These are phyloP conservation scores for Danielozyma ontarioensis DNA, from an alignment of 805 yeast genomes.

Conservation along the genomic window DNA sequence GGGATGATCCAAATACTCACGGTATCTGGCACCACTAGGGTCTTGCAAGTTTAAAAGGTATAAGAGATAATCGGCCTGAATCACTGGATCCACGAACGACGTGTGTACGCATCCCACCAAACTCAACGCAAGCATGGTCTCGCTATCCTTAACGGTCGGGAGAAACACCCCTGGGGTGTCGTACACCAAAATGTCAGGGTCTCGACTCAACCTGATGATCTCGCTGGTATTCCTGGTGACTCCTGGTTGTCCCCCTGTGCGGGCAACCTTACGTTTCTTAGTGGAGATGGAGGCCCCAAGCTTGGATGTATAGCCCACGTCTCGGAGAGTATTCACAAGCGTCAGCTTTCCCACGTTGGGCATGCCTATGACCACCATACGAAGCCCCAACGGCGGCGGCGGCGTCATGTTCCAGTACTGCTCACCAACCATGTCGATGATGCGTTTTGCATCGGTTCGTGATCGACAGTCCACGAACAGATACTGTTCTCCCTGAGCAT, in stretches of 20 bases:
- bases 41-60: slow-evolving; percentile 66
- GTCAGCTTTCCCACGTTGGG: slow-evolving; percentile 98
- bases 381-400: slow-evolving; percentile 78
- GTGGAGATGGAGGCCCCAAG: slow-evolving; percentile 26
- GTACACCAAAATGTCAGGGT: slow-evolving; percentile 63
- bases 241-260: slow-evolving; percentile 86
- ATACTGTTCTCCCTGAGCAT: slow-evolving; percentile 20
- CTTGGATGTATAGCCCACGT: slow-evolving; percentile 27
- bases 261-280: slow-evolving; percentile 60
- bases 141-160: slow-evolving; percentile 61
- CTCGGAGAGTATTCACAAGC: slow-evolving; percentile 67
- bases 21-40: slow-evolving; percentile 39
- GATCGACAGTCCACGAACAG: slow-evolving; percentile 56
- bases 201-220: slow-evolving; percentile 54
- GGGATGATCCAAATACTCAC: slow-evolving; percentile 49
- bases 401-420: slow-evolving; percentile 46
- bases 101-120: slow-evolving; percentile 72
- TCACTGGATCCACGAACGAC: slow-evolving; percentile 71
- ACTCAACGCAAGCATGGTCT: slow-evolving; percentile 70
- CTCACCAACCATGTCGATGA: slow-evolving; percentile 47
- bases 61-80: slow-evolving; percentile 80
- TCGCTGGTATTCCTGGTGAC: slow-evolving; percentile 79
- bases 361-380: slow-evolving; percentile 82
- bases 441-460: slow-evolving; percentile 40
- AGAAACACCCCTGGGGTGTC: slow-evolving; percentile 94